These are phyloP conservation scores for Capsicum pubescens DNA, from an alignment of 257 asterid genomes.

Conservation along the genomic window DNA sequence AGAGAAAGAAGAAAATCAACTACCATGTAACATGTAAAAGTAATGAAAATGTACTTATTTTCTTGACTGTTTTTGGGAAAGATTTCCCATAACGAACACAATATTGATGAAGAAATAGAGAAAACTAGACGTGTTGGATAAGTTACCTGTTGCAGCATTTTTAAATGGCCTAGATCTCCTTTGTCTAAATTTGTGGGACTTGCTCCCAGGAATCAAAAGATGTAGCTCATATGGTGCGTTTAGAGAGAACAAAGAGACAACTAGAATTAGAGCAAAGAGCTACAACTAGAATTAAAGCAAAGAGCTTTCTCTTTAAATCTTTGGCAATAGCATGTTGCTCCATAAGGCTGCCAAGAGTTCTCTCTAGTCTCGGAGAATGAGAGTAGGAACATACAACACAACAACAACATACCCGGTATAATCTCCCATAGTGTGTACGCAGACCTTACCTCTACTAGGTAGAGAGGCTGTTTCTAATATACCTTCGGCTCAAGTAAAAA, in stretches of 20 bases:
- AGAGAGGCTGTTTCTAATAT: no score
- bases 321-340: background rate
- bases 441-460: no score
- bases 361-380: background rate
- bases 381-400: background rate
- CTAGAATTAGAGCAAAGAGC: background rate
- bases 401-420: no score
- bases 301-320: background rate
- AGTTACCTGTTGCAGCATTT: background rate
- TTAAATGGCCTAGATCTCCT: background rate
- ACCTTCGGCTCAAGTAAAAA: no score
- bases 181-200: background rate
- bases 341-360: slow-evolving; percentile 16
- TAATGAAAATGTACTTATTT: background rate
- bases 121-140: background rate
- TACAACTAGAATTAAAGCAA: background rate
- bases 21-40: background rate
- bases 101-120: background rate
- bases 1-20: slow-evolving; percentile 1
- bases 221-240: background rate
- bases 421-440: no score
- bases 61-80: background rate
- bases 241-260: background rate
- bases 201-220: slow-evolving; percentile 21
- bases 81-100: background rate